Conservation (phyloP, 257 asterid genomes). For the Nicotiana attenuata region DNA sequence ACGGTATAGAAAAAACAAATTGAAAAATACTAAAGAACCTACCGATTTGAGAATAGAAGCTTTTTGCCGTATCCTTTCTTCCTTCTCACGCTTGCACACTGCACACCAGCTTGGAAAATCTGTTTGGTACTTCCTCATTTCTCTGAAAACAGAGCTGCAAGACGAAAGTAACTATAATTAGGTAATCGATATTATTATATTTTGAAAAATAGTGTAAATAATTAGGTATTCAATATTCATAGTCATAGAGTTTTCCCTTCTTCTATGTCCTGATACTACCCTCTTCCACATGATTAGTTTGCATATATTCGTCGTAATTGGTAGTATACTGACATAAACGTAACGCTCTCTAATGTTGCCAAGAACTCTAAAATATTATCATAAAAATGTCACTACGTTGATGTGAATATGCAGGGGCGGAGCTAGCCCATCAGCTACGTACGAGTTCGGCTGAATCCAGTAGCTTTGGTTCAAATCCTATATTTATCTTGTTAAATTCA, state of each 20-base stretch:
- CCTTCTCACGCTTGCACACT: constrained; percentile 58
- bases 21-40: not conserved
- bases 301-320: no score
- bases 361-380: no score
- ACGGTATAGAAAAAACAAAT: no score
- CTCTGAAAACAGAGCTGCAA: constrained; percentile 58
- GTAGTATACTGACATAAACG: no score
- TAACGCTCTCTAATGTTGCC: no score
- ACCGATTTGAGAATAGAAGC: not conserved
- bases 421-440: no score
- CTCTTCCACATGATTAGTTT: not conserved
- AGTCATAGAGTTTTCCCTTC: no score
- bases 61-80: constrained; percentile 26
- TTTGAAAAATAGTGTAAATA: not conserved
- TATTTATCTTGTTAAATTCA: no score
- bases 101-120: constrained; percentile 73
- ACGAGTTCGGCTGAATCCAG: no score
- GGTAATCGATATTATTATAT: not conserved
- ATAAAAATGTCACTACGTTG: no score
- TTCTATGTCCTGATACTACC: not conserved
- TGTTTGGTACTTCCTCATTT: constrained; percentile 52
- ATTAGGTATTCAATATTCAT: not conserved
- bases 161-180: not conserved
- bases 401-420: no score
- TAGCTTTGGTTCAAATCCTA: no score